These are phyloP conservation scores for Neonectria punicea DNA, from an alignment of 2,329 filamentous ascomycete species.

Conservation along the genomic window DNA sequence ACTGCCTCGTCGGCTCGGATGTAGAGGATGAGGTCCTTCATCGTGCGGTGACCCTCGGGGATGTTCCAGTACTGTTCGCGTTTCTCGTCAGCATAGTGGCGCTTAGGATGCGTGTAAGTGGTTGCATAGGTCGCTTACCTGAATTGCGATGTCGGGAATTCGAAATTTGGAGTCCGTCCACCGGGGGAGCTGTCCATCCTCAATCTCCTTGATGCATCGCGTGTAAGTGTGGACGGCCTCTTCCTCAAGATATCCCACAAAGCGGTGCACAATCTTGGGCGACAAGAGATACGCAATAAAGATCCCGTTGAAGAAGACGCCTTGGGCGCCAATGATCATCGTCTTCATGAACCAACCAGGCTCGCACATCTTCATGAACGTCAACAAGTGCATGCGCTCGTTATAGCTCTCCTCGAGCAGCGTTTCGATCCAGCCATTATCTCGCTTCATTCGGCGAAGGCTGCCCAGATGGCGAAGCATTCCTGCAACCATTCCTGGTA, in stretches of 20 bases:
- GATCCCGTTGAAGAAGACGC: slow-evolving; percentile 95
- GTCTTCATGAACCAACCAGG: slow-evolving; percentile 86
- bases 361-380: slow-evolving; percentile 88
- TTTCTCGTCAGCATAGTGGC: slow-evolving; percentile 15
- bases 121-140: slow-evolving; percentile 47
- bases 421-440: slow-evolving; percentile 97
- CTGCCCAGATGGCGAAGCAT: slow-evolving; percentile 92
- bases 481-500: slow-evolving; percentile 96
- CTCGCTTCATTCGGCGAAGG: slow-evolving; percentile 85
- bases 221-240: slow-evolving; percentile 97
- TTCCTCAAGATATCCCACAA: slow-evolving; percentile 97
- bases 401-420: slow-evolving; percentile 91
- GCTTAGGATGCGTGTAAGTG: background rate
- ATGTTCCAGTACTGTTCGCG: slow-evolving; percentile 83
- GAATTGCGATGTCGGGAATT: slow-evolving; percentile 88
- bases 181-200: slow-evolving; percentile 82
- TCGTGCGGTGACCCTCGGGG: slow-evolving; percentile 82
- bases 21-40: slow-evolving; percentile 89
- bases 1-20: slow-evolving; percentile 90
- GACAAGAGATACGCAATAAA: slow-evolving; percentile 90
- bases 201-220: slow-evolving; percentile 86
- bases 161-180: slow-evolving; percentile 77
- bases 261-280: slow-evolving; percentile 89
- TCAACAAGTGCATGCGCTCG: slow-evolving; percentile 91
- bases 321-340: slow-evolving; percentile 92